Evolutionary conservation across 1,284 basidiomycete genomes (phyloP), one percentile per base, ranked within the genome.

Genomic region (Tilletia caries): DNA sequence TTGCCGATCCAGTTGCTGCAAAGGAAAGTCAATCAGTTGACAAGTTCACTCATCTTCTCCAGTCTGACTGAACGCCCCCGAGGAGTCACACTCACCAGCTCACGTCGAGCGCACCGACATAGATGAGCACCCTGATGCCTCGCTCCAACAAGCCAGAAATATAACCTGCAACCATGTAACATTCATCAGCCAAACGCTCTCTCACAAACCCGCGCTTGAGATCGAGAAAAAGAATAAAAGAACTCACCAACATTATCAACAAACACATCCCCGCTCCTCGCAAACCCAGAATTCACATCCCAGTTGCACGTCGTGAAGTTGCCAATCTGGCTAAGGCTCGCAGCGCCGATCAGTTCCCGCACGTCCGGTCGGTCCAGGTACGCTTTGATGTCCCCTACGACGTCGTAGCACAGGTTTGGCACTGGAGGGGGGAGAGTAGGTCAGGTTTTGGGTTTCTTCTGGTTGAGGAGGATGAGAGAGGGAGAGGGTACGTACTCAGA

Each of bases 141-240:
- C 91, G 87, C 78, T 93, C 91, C 25, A 93, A 87, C 41, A 94
- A 86, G 1, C 86, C 88, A 0, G 87, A 86, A 68, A 92, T 86
- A 78, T 92, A 89, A 82, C 58, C 69, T 62, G 13, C 12, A 37
- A 4, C 2, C 10, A 5, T 15, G 13, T 2, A 62, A 34, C 6
- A 13, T 15, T 10, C 10, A 15, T 41, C 29, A 34, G 15, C 13
- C 20, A 33, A 33, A 29, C n/a, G n/a, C n/a, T n/a, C n/a, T n/a
- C n/a, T n/a, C n/a, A n/a, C n/a, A n/a, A n/a, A n/a, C n/a, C n/a
- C n/a, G n/a, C n/a, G n/a, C n/a, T n/a, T n/a, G n/a, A n/a, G n/a
- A n/a, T n/a, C n/a, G n/a, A n/a, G n/a, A n/a, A n/a, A n/a, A n/a
- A n/a, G n/a, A n/a, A n/a, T n/a, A n/a, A n/a, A n/a, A n/a, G n/a